Evolutionary conservation across 495 filamentous ascomycete species (phyloP).

Genomic region (Tuber umbilicatum): DNA sequence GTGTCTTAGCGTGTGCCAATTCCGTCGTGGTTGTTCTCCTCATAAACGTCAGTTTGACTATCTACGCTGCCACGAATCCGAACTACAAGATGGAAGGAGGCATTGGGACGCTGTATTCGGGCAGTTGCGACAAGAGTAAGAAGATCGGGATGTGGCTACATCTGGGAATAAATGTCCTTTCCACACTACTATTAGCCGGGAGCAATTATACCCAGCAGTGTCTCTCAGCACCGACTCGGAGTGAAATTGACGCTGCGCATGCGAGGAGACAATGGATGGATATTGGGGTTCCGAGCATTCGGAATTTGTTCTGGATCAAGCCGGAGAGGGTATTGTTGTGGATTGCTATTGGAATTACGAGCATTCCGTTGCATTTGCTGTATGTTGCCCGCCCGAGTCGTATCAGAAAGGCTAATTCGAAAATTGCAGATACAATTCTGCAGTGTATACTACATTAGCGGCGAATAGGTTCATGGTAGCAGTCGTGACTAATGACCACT

Average conservation of each 20-base stretch:
- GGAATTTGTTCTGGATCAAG: slow-evolving; percentile 8
- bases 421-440: slow-evolving; percentile 33
- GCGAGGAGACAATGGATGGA: slow-evolving; percentile 14
- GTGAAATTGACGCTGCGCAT: slow-evolving; percentile 14
- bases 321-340: not conserved
- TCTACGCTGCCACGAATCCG: slow-evolving; percentile 1
- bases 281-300: slow-evolving; percentile 14
- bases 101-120: slow-evolving; percentile 1
- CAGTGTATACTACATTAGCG: slow-evolving; percentile 30
- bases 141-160: not conserved
- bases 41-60: slow-evolving; percentile 5
- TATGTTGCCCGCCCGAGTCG: not conserved
- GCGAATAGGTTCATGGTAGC: not conserved
- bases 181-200: not conserved
- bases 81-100: not conserved
- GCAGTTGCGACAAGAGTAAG: slow-evolving; percentile 7
- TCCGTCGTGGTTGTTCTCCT: not conserved
- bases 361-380: slow-evolving; percentile 10
- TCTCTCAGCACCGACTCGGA: slow-evolving; percentile 8
- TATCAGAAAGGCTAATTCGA: not conserved
- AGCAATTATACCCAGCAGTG: slow-evolving; percentile 19
- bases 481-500: not conserved
- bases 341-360: slow-evolving; percentile 7
- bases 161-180: slow-evolving; percentile 2
- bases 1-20: not conserved